Percentiles rank a stretch among this genome's conserved stretches.
phyloP scores from a whole-genome alignment of 2,329 filamentous ascomycete species.

The Alternaria sp. region DNA sequence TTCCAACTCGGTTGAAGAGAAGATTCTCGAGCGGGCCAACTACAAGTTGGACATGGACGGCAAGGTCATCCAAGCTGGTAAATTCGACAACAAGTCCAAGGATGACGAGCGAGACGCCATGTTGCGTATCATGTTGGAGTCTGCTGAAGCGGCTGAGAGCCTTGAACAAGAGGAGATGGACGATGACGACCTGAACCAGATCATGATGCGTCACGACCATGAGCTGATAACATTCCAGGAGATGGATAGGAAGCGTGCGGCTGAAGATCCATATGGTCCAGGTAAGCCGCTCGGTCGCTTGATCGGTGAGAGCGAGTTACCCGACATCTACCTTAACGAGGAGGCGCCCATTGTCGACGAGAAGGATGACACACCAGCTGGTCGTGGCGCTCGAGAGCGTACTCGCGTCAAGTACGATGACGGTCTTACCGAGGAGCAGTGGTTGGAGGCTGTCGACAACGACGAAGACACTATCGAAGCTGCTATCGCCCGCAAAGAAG shows the following conservation, averaged over 20 bases:
- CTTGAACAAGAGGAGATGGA: constrained; percentile 98
- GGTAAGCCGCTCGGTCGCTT: constrained; percentile 75
- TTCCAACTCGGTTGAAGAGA: constrained; percentile 96
- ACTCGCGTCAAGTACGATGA: constrained; percentile 96
- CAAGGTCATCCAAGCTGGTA: constrained; percentile 98
- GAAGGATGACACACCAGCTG: constrained; percentile 71
- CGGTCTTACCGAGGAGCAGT: constrained; percentile 97
- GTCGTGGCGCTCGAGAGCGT: constrained; percentile 92
- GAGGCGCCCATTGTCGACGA: constrained; percentile 82
- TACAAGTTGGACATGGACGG: constrained; percentile 99
- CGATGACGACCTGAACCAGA: constrained; percentile 93
- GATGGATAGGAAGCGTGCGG: constrained; percentile 77
- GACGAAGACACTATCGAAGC: constrained; percentile 94
- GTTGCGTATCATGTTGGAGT: constrained; percentile 89
- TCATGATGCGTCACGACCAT: constrained; percentile 85
- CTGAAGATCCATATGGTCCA: constrained; percentile 73
- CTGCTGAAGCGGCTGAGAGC: constrained; percentile 69
- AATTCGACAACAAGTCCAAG: constrained; percentile 99
- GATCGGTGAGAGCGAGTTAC: constrained; percentile 85
- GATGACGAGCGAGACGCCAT: constrained; percentile 98
- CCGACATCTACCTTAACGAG: constrained; percentile 91
- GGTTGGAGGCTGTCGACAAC: constrained; percentile 96
- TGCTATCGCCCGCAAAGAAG: constrained; percentile 87
- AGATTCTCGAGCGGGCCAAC: constrained; percentile 94
- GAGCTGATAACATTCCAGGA: constrained; percentile 81